These are phyloP conservation scores for Arabidopsis lyrata DNA, from an alignment of 441 rosid species.

Conservation along the genomic window DNA sequence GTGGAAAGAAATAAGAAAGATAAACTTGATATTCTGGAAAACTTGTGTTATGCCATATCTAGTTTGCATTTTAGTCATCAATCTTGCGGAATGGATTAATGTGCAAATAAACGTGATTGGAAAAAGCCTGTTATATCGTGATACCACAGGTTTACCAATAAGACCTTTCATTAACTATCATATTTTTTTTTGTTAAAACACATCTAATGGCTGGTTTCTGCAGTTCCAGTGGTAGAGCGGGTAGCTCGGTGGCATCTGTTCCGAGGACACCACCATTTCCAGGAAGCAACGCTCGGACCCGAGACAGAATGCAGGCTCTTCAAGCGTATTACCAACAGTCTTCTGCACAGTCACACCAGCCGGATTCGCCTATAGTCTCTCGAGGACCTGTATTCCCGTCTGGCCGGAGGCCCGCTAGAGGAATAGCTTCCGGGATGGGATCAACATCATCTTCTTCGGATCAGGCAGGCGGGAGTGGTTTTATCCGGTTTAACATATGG, in stretches of 20 bases:
- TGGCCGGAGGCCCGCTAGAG: slow-evolving; percentile 68
- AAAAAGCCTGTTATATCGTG: not conserved
- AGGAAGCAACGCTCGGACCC: slow-evolving; percentile 85
- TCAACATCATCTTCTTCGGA: slow-evolving; percentile 78
- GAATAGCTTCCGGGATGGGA: slow-evolving; percentile 58
- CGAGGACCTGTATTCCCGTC: slow-evolving; percentile 60
- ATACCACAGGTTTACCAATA: not conserved
- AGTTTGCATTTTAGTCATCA: not conserved
- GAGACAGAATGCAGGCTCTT: slow-evolving; percentile 88
- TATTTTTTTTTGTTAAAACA: not conserved
- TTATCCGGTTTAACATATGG: slow-evolving; percentile 74
- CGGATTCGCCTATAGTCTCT: slow-evolving; percentile 54
- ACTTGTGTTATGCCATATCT: slow-evolving; percentile 4
- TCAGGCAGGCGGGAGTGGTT: slow-evolving; percentile 73
- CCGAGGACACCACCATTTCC: slow-evolving; percentile 79
- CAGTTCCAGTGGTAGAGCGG: slow-evolving; percentile 74
- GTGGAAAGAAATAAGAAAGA: not conserved
- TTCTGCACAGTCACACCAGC: slow-evolving; percentile 53
- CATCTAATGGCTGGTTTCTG: slow-evolving; percentile 17
- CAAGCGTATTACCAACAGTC: slow-evolving; percentile 93
- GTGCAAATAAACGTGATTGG: not conserved
- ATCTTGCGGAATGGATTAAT: not conserved
- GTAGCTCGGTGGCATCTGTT: slow-evolving; percentile 69
- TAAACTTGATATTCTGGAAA: not conserved
- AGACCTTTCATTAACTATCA: not conserved